These are phyloP conservation scores for Alisma plantagoaquatica DNA, from an alignment of 106 monocot genomes.

Conservation along the genomic window DNA sequence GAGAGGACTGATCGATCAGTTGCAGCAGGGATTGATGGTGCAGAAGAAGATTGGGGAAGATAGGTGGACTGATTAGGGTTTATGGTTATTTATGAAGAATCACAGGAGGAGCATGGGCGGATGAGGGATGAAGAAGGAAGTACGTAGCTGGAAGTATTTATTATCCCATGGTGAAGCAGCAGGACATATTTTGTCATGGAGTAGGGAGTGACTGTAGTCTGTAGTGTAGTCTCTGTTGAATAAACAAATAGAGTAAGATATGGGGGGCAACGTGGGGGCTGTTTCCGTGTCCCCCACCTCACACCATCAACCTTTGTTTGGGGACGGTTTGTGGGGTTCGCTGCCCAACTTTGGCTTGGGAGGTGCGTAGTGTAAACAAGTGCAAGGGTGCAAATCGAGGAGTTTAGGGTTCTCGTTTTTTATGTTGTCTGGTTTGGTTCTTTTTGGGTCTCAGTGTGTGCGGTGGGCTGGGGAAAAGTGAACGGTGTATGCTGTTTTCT, in stretches of 20 bases:
- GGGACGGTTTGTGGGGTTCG: conserved; percentile 15
- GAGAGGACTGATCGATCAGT: not conserved
- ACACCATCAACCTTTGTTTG: not conserved
- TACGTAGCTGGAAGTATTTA: too few species aligned
- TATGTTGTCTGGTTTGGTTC: not conserved
- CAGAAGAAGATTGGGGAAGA: not conserved
- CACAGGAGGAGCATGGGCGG: conserved; percentile 4
- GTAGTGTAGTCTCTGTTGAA: not conserved
- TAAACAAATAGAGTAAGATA: conserved; percentile 6
- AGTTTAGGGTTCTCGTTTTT: conserved; percentile 17
- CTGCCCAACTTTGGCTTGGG: conserved; percentile 26
- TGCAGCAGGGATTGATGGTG: not conserved
- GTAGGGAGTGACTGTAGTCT: not conserved
- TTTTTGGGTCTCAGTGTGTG: not conserved
- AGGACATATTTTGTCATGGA: conserved; percentile 16
- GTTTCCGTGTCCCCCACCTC: conserved; percentile 14
- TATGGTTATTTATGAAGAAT: conserved; percentile 12
- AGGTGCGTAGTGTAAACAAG: conserved; percentile 25
- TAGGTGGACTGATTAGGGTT: not conserved
- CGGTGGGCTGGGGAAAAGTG: conserved; percentile 1
- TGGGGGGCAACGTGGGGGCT: conserved; percentile 18
- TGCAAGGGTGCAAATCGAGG: conserved; percentile 25
- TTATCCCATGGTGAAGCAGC: too few species aligned
- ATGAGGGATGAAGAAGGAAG: too few species aligned
- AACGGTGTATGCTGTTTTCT: too few species aligned